Evolutionary conservation across 129 eudicot genomes (phyloP).

Genomic region (Deinandra increscens): DNA sequence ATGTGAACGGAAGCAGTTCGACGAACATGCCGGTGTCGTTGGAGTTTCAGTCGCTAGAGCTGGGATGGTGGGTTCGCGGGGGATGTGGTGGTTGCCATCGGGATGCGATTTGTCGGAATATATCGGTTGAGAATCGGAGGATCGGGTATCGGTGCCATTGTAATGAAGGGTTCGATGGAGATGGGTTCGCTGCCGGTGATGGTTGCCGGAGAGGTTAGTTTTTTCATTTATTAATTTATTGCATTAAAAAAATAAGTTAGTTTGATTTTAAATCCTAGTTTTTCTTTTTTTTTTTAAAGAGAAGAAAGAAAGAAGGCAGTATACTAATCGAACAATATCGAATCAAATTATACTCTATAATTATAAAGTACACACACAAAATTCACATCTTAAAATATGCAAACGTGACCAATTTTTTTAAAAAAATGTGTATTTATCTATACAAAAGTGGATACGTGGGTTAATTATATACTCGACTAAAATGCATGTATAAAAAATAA

Average conservation of each 20-base stretch:
- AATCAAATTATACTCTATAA: too few relatives aligned
- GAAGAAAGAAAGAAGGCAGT: too few relatives aligned
- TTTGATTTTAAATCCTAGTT: neutral
- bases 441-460: too few relatives aligned
- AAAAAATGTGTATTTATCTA: too few relatives aligned
- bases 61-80: conserved; percentile 77
- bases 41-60: conserved; percentile 57
- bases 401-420: too few relatives aligned
- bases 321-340: too few relatives aligned
- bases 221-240: neutral
- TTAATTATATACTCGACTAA: too few relatives aligned
- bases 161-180: conserved; percentile 57
- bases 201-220: conserved; percentile 67
- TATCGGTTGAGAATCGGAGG: neutral
- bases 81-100: conserved; percentile 42
- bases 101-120: conserved; percentile 43
- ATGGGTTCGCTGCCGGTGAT: conserved; percentile 61
- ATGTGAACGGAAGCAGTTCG: conserved; percentile 15
- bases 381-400: too few relatives aligned
- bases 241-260: neutral
- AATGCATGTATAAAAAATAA: too few relatives aligned
- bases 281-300: too few relatives aligned
- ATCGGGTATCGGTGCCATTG: conserved; percentile 64
- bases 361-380: too few relatives aligned
- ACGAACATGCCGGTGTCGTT: conserved; percentile 39